Conservation (phyloP, 1,139 yeast species). For the Saccharomycopsis hybrid region DNA sequence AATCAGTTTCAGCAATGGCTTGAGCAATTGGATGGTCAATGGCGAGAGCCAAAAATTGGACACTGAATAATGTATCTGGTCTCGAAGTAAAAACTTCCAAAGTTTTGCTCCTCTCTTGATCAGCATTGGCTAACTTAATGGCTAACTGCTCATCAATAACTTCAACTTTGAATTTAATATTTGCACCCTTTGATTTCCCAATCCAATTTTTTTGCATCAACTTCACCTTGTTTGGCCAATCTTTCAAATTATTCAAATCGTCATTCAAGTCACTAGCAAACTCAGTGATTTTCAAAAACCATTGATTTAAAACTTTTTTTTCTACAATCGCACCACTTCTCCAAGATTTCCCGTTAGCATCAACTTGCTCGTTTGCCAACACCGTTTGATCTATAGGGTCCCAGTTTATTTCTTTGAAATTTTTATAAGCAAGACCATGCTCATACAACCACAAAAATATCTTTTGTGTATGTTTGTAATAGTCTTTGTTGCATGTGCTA, state of each 20-base stretch:
- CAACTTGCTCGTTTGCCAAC: conserved; percentile 95
- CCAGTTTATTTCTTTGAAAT: conserved; percentile 91
- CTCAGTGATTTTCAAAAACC: conserved; percentile 88
- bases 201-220: conserved; percentile 93
- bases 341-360: conserved; percentile 86
- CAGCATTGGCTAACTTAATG: too few species aligned
- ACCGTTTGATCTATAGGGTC: conserved; percentile 95
- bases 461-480: conserved; percentile 89
- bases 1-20: conserved; percentile 33
- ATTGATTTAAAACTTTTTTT: conserved; percentile 70
- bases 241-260: conserved; percentile 52
- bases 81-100: conserved; percentile 75
- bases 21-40: conserved; percentile 58
- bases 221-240: conserved; percentile 89
- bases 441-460: conserved; percentile 67
- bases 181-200: conserved; percentile 81
- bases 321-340: conserved; percentile 94
- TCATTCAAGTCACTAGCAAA: conserved; percentile 60
- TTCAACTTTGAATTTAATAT: conserved; percentile 40
- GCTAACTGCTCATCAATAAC: too few species aligned
- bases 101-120: too few species aligned
- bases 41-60: conserved; percentile 77
- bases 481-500: conserved; percentile 81
- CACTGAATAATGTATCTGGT: conserved; percentile 79
- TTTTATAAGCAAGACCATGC: conserved; percentile 76